Evolutionary conservation across 495 filamentous ascomycete species (phyloP).

Genomic region (Podospora bellae-mahoneyi): DNA sequence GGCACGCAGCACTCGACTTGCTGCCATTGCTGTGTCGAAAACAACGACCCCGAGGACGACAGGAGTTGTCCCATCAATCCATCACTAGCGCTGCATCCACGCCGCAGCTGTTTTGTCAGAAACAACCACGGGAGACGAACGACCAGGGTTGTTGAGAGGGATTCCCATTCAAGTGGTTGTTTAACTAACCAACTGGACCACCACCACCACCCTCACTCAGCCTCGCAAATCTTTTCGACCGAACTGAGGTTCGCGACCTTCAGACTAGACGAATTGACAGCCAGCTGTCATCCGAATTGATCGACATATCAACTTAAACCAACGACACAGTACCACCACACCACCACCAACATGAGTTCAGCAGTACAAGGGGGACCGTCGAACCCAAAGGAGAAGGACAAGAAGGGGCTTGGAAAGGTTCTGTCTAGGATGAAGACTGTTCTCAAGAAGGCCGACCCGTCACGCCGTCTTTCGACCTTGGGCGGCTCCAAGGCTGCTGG

Average conservation of each 20-base stretch:
- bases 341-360: slow-evolving; percentile 42
- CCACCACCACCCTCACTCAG: no score
- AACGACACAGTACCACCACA: not conserved
- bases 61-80: slow-evolving; percentile 3
- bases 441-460: slow-evolving; percentile 49
- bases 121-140: not conserved
- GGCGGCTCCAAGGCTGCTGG: slow-evolving; percentile 12
- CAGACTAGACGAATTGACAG: not conserved
- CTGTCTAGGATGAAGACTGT: slow-evolving; percentile 63
- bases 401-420: slow-evolving; percentile 60
- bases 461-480: slow-evolving; percentile 32
- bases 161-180: not conserved
- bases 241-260: not conserved
- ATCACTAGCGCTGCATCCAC: not conserved
- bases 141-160: not conserved
- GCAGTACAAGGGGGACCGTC: slow-evolving; percentile 35
- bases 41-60: not conserved
- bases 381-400: slow-evolving; percentile 48
- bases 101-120: not conserved
- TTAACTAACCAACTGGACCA: not conserved
- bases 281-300: slow-evolving; percentile 5
- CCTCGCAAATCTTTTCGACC: no score
- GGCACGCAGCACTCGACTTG: slow-evolving; percentile 13
- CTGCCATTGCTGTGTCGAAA: slow-evolving; percentile 18
- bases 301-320: slow-evolving; percentile 5